These are phyloP conservation scores for Boletus subparvulus DNA, from an alignment of 768 basidiomycete genomes.

Conservation along the genomic window DNA sequence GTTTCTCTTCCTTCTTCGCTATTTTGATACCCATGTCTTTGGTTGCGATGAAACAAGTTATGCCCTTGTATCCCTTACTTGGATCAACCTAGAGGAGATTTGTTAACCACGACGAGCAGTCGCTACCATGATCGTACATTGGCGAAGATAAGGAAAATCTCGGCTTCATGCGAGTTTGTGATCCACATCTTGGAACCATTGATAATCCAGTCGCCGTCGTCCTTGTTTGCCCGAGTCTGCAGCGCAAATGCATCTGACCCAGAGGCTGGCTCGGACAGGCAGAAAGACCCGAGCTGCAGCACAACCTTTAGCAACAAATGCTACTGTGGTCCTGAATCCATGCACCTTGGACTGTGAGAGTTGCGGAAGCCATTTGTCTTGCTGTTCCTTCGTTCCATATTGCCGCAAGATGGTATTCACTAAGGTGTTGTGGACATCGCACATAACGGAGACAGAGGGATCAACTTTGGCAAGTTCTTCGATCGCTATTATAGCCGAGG, in stretches of 20 bases:
- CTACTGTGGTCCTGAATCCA: background rate
- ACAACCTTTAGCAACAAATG: background rate
- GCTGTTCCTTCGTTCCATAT: slow-evolving; percentile 81
- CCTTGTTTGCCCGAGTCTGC: slow-evolving; percentile 87
- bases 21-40: slow-evolving; percentile 97
- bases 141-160: slow-evolving; percentile 92
- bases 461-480: slow-evolving; percentile 97
- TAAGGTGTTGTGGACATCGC: slow-evolving; percentile 98
- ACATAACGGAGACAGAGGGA: slow-evolving; percentile 93
- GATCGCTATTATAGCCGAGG: slow-evolving; percentile 91
- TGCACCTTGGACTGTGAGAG: slow-evolving; percentile 74
- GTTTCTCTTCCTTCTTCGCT: slow-evolving; percentile 98
- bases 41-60: slow-evolving; percentile 95
- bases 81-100: slow-evolving; percentile 62
- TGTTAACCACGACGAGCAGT: background rate
- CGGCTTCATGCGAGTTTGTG: slow-evolving; percentile 91
- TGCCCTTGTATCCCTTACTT: slow-evolving; percentile 96
- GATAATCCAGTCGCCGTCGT: slow-evolving; percentile 81
- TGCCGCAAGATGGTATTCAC: slow-evolving; percentile 92
- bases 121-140: slow-evolving; percentile 56
- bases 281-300: slow-evolving; percentile 88
- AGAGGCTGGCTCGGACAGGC: slow-evolving; percentile 87
- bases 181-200: slow-evolving; percentile 99
- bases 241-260: slow-evolving; percentile 98
- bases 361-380: slow-evolving; percentile 85